Percentiles rank a stretch among this genome's conserved stretches.
These are phyloP conservation scores for Achlya hypogyna DNA, from an alignment of 352 stramenopile species.

Conservation along the genomic window DNA sequence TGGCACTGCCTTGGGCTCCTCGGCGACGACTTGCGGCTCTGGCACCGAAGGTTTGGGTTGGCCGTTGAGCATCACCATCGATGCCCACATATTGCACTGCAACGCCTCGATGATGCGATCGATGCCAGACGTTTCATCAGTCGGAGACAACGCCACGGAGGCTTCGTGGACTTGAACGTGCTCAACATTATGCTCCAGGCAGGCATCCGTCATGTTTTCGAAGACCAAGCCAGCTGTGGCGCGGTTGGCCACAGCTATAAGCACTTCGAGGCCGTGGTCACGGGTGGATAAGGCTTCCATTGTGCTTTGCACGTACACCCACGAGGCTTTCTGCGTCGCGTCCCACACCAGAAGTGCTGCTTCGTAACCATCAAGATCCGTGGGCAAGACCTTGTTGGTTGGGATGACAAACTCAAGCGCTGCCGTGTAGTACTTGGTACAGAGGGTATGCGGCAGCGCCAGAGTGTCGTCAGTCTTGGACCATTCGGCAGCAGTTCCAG, in stretches of 20 bases:
- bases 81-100: constrained; percentile 71
- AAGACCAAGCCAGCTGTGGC: constrained; percentile 17
- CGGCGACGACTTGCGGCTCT: constrained; percentile 32
- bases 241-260: constrained; percentile 33
- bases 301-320: constrained; percentile 33
- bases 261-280: constrained; percentile 43
- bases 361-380: constrained; percentile 46
- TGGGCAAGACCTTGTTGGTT: constrained; percentile 29
- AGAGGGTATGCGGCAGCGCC: constrained; percentile 23
- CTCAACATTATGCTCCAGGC: constrained; percentile 53
- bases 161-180: constrained; percentile 29
- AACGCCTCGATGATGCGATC: constrained; percentile 64
- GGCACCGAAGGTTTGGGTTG: constrained; percentile 38
- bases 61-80: constrained; percentile 55
- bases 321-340: constrained; percentile 29
- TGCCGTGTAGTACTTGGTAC: constrained; percentile 66
- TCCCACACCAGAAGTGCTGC: constrained; percentile 52
- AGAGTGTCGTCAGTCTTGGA: background rate
- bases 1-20: background rate
- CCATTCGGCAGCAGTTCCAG: background rate
- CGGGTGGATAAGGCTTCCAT: constrained; percentile 33
- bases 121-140: constrained; percentile 41
- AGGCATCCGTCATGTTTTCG: constrained; percentile 38
- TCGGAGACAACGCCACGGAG: constrained; percentile 1
- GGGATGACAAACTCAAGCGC: constrained; percentile 38